Evolutionary conservation across 192 early-diverging fungal species (phyloP).

Genomic region (Glomus cerebriforme): DNA sequence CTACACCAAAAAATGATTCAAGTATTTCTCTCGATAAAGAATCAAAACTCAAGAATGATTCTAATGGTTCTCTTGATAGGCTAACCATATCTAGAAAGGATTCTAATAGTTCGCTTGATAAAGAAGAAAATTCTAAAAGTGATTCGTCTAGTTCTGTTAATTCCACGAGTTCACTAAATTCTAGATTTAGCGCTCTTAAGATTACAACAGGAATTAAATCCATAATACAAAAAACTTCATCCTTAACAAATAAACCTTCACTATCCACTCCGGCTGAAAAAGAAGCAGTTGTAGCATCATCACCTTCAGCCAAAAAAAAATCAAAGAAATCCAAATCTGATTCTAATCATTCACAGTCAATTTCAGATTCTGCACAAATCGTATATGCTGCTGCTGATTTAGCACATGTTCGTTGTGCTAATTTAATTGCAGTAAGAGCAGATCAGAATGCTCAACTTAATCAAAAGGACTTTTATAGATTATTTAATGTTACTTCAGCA

Average conservation of each 20-base stretch:
- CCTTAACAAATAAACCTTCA: background rate
- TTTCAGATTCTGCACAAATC: constrained; percentile 72
- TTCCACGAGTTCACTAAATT: background rate
- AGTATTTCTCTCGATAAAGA: background rate
- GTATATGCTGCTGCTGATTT: constrained; percentile 82
- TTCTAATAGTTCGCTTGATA: background rate
- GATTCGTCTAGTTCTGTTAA: background rate
- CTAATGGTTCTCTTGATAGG: constrained; percentile 9
- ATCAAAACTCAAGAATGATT: background rate
- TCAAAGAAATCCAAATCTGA: background rate
- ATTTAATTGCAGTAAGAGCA: constrained; percentile 80
- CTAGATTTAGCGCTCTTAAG: constrained; percentile 4
- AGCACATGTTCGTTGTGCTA: constrained; percentile 84
- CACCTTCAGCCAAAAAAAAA: constrained; percentile 17
- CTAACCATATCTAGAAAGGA: background rate
- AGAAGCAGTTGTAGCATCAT: constrained; percentile 21
- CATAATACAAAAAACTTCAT: constrained; percentile 23
- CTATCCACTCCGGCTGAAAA: background rate
- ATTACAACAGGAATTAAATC: constrained; percentile 29
- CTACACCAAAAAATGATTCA: background rate
- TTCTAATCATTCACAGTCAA: constrained; percentile 48
- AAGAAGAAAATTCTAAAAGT: background rate
- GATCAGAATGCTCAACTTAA: constrained; percentile 90
- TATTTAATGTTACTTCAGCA: constrained; percentile 79
- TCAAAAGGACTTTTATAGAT: constrained; percentile 83